Evolutionary conservation across 139 green algal genomes (phyloP).

Genomic region (Chlamydomonas applanata): DNA sequence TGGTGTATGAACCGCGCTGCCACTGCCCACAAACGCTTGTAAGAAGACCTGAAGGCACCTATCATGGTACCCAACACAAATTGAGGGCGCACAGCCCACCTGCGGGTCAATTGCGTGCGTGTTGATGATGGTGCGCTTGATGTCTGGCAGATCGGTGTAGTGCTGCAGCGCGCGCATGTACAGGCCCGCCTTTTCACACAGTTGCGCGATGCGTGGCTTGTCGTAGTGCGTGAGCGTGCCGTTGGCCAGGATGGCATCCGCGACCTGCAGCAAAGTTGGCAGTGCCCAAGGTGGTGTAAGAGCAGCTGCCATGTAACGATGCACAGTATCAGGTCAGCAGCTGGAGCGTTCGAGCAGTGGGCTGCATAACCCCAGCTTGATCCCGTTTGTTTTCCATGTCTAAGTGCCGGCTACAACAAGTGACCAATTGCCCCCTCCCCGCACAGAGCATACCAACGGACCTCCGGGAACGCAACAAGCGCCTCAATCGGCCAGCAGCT

Average conservation of each 20-base stretch:
- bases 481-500: neutral
- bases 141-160: slow-evolving; percentile 97
- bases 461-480: no score
- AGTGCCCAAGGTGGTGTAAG: neutral
- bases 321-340: neutral
- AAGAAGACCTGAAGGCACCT: no score
- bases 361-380: no score
- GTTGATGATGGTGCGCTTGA: slow-evolving; percentile 93
- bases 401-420: no score
- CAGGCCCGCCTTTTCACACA: slow-evolving; percentile 98
- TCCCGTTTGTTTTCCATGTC: no score
- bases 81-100: slow-evolving; percentile 23
- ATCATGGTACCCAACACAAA: no score
- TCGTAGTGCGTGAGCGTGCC: slow-evolving; percentile 96
- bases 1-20: no score
- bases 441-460: no score
- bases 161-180: slow-evolving; percentile 99
- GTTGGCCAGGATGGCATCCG: slow-evolving; percentile 96
- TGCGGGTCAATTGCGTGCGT: slow-evolving; percentile 95
- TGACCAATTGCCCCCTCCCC: no score
- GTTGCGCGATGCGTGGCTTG: slow-evolving; percentile 91
- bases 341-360: no score
- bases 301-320: neutral
- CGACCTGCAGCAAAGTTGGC: slow-evolving; percentile 75
- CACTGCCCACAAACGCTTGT: no score